Evolutionary conservation across 345 rosid genomes (phyloP).

Genomic region (Boechera retrofracta): DNA sequence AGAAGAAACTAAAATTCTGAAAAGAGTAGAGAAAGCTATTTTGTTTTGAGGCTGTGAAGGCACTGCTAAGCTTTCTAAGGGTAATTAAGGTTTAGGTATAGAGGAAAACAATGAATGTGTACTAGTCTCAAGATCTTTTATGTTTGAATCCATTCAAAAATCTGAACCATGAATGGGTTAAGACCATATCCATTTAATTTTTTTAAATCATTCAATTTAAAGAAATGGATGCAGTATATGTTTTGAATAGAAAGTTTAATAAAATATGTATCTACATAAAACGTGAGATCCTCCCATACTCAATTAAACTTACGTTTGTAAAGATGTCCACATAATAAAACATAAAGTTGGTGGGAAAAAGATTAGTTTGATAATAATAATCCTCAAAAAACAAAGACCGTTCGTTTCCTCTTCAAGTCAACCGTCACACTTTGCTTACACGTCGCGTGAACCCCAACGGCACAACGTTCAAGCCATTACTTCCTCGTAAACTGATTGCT

Average conservation of each 20-base stretch:
- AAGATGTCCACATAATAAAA: not conserved
- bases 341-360: conserved; percentile 21
- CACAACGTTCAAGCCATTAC: conserved; percentile 30
- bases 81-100: not conserved
- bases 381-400: conserved; percentile 35
- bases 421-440: conserved; percentile 36
- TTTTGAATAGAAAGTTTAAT: too few relatives aligned
- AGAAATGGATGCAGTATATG: too few relatives aligned
- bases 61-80: conserved; percentile 20
- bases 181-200: too few relatives aligned
- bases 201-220: too few relatives aligned
- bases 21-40: conserved; percentile 24
- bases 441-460: conserved; percentile 33
- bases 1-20: conserved; percentile 9
- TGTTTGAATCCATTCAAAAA: not conserved
- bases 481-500: conserved; percentile 11
- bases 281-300: not conserved
- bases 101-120: conserved; percentile 6
- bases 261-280: too few relatives aligned
- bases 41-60: conserved; percentile 25
- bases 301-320: not conserved
- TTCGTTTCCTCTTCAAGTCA: conserved; percentile 30
- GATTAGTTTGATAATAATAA: not conserved
- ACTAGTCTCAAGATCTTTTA: conserved; percentile 18
- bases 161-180: not conserved